Evolutionary conservation across 2,329 filamentous ascomycete genomes (phyloP), one percentile per base, ranked within the genome.

Genomic region (Mycogone perniciosa): DNA sequence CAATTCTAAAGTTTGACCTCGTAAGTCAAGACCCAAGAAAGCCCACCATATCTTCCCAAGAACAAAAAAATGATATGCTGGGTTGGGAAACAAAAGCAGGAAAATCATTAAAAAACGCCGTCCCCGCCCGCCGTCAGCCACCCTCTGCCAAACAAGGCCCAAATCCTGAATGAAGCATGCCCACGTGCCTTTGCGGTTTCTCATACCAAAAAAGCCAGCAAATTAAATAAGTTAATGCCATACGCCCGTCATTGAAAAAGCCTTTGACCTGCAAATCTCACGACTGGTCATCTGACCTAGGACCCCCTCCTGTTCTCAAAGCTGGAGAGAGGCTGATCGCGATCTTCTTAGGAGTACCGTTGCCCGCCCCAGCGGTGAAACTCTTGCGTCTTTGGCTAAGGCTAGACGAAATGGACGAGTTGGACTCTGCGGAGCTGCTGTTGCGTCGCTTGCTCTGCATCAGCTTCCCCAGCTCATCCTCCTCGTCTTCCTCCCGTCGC

Each of bases 391-490:
- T 62, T 40, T 61, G 59, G 30, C 57, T 57, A 43, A 59, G 44
- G 13, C 67, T 67, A n/a, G 70, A 62, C 10, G 67, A 57, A 35
- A 59, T 56, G 20, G 70, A 65, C 3, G 66, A 56, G 40, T 70
- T 75, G 7, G 71, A 67, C 11, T 71, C 72, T 2, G 72, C 71
- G 6, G 79, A 77, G 50, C 71, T 75, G 64, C 77, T 82, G 60
- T 80, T 84, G 35, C 82, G 77, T 38, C 82, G 76, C 62, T 84
- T 85, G 62, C 74, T 74, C 44, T 79, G 73, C 57, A 88, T 82
- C 60, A 96, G 76, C 69, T 93, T 95, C 49, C 84, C 84, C n/a
- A 97, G 72, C 62, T 92, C 91, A 42, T 96, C 92, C n/a, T 72
- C 69, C 8, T 50, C 48, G 55, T 95, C 89, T 51, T 96, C 92